Percentiles rank a stretch among this genome's conserved stretches.
Evolutionary conservation across 139 green algal genomes (phyloP).

Genomic region (Chlamydomonas asymmetrica): DNA sequence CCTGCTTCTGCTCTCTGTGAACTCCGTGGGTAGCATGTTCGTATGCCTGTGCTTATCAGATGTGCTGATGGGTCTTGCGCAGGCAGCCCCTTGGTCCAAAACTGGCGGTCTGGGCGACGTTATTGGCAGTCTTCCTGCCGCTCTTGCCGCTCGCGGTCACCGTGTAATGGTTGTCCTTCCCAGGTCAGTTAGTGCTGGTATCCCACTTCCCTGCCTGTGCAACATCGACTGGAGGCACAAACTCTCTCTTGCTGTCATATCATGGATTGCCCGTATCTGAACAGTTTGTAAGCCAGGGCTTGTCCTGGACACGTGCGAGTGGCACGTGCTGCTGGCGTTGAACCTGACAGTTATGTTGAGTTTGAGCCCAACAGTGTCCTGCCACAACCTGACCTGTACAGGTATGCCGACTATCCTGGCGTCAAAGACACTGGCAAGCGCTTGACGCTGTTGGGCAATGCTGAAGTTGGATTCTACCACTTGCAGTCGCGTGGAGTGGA

Average conservation of each 20-base stretch:
- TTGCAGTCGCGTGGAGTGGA: constrained; percentile 65
- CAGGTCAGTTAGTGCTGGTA: constrained; percentile 26
- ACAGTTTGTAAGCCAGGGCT: too few relatives aligned
- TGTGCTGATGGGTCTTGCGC: neutral
- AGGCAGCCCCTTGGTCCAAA: constrained; percentile 89
- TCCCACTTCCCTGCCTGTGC: neutral
- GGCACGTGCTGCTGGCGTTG: too few relatives aligned
- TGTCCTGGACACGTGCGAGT: too few relatives aligned
- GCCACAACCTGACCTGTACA: neutral
- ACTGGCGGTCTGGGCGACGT: constrained; percentile 87
- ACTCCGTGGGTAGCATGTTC: too few relatives aligned
- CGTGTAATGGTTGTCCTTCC: constrained; percentile 87
- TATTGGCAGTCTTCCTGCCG: constrained; percentile 63
- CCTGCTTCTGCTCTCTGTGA: neutral
- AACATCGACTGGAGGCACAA: too few relatives aligned
- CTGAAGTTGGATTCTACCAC: constrained; percentile 46
- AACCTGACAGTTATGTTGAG: too few relatives aligned
- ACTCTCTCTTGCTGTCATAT: too few relatives aligned
- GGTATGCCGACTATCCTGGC: constrained; percentile 21
- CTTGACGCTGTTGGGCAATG: constrained; percentile 2
- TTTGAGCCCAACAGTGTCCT: too few relatives aligned
- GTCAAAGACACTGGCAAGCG: neutral
- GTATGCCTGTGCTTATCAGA: neutral
- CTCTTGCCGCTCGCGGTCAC: constrained; percentile 68
- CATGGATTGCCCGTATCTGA: too few relatives aligned